phyloP scores from a whole-genome alignment of 306 rosid genomes.

The Arachis stenosperma region DNA sequence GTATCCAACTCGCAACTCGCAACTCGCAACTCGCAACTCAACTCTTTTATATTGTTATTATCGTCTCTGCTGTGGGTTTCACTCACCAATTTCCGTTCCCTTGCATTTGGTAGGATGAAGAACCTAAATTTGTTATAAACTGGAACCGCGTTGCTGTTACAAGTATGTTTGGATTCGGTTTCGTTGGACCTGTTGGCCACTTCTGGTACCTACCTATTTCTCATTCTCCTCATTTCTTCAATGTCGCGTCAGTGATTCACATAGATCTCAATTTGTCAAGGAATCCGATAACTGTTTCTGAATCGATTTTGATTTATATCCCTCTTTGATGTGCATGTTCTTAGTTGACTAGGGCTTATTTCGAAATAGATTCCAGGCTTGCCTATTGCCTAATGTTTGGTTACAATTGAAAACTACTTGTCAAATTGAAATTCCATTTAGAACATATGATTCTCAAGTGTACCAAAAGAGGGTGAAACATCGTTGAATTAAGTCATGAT shows the following conservation, averaged over 20 bases:
- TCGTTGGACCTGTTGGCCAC: constrained; percentile 90
- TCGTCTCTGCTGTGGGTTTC: too few species aligned
- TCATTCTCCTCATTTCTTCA: constrained; percentile 19
- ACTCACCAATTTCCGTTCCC: too few species aligned
- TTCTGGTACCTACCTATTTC: constrained; percentile 68
- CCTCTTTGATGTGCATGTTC: constrained; percentile 2
- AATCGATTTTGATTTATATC: too few species aligned
- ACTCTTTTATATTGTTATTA: too few species aligned
- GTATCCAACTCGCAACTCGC: too few species aligned
- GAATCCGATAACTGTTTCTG: background rate
- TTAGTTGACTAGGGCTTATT: constrained; percentile 6
- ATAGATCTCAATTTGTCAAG: background rate
- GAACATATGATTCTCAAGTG: background rate
- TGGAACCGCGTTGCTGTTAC: constrained; percentile 84
- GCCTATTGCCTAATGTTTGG: background rate
- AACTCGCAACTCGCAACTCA: too few species aligned
- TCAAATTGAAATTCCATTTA: background rate
- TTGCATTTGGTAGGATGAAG: constrained; percentile 36
- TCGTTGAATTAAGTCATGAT: background rate
- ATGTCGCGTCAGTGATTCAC: background rate
- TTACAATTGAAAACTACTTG: background rate
- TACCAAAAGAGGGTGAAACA: background rate
- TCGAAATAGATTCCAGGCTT: background rate
- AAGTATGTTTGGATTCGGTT: constrained; percentile 75
- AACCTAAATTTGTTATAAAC: constrained; percentile 48